phyloP scores from a whole-genome alignment of 192 early-diverging fungal genomes.

The Coemansia sp. region DNA sequence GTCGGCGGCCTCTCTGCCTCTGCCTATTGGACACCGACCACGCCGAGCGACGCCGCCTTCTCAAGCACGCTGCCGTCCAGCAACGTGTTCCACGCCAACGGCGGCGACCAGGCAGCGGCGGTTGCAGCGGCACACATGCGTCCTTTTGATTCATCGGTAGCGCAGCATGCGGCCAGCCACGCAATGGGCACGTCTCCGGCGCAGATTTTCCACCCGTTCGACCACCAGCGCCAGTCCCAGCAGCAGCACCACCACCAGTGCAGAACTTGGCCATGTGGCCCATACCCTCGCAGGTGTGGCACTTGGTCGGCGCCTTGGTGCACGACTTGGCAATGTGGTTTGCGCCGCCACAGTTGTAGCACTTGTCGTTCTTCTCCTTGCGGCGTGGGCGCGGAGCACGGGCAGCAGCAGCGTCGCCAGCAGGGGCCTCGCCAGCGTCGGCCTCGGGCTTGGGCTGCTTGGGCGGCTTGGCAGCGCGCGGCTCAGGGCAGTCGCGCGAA shows the following conservation, averaged over 20 bases:
- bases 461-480: conserved; percentile 5
- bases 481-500: conserved; percentile 40
- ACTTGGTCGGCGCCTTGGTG: conserved; percentile 14
- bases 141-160: conserved; percentile 38
- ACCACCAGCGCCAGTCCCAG: conserved; percentile 24
- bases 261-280: not conserved
- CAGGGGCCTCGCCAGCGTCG: not conserved
- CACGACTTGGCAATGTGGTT: conserved; percentile 48
- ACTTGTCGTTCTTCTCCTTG: not conserved
- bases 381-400: not conserved
- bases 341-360: conserved; percentile 12
- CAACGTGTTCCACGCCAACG: conserved; percentile 32
- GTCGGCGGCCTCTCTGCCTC: conserved; percentile 15
- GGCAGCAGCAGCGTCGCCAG: not conserved
- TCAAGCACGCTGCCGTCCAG: conserved; percentile 39
- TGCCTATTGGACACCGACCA: conserved; percentile 47
- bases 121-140: no score
- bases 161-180: conserved; percentile 27
- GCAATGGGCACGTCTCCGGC: conserved; percentile 24
- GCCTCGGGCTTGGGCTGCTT: conserved; percentile 2
- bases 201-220: conserved; percentile 40
- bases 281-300: not conserved
- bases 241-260: conserved; percentile 13
- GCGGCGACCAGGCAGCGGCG: conserved; percentile 28
- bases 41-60: conserved; percentile 45